Base-by-base conservation (phyloP, 495 filamentous ascomycete species). In the Neurospora sp. region DNA sequence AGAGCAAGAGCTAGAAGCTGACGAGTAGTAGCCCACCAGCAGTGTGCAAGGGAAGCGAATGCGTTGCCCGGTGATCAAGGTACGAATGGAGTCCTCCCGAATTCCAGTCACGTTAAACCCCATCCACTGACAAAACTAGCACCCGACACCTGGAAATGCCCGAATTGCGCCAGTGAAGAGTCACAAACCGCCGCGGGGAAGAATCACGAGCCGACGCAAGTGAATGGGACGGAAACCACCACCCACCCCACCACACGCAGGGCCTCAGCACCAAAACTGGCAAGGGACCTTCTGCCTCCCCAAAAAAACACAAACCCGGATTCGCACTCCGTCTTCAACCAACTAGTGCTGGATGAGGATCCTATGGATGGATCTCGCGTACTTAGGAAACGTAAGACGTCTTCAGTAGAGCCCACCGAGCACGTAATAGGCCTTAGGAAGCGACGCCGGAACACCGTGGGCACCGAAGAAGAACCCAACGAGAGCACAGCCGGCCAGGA, bases 21-120 rank as follows among this genome's bases (percentile, higher is more conserved):
- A 87, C 80, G 66, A 76, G 77, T 78, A 76, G 81, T 83, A 94
- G 95, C 95, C 73, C 95, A 98, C 86, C 90, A 92, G 78, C 92
- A 98, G 89, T 98, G 95, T 83, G 96, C 94, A 73, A 90, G 93
- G 75, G 89, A 91, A 79, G 90, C 90, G 77, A 89, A 90, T 71
- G 90, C 92, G 54, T 84, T 96, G 77, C 86, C 86, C 70, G 71
- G 71, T 54, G 75, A 79, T 72, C 79, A 81, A 70, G 78, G 81
- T 83, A 75, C 75, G 79, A 72, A 66, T 70, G 31, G 38, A 7
- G 35, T 18, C 74, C 16, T 44, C 20, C 5, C 39, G 9, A 38
- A 5, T 16, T 70, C 54, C 4, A 35, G 5, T 14, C 31, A 18
- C 14, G 54, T 66, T 8, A 3, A 44, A n/a, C 23, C 0, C 20